Evolutionary conservation across 2,329 filamentous ascomycete genomes (phyloP), one percentile per base, ranked within the genome.

Genomic region (Apiospora aurea): DNA sequence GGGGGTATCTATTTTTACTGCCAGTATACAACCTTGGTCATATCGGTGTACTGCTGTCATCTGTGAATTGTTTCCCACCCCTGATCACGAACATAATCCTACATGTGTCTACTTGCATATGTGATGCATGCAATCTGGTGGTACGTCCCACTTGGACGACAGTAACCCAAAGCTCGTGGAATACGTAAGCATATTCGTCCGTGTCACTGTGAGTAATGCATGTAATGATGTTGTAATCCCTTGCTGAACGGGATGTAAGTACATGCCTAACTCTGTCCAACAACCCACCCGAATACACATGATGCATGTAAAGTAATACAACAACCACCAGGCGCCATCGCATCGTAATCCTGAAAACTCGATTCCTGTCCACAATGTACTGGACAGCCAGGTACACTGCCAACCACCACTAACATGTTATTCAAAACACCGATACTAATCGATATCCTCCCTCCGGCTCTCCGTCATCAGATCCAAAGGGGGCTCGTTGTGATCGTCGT

Each of bases 381-480:
- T 29, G 26, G 26, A 29, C 26, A 29, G 26, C 26, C 3, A 29
- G 1, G 3, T 29, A 2, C 3, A 29, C 26, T 29, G 21, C 6
- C 29, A n/a, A 38, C 16, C 16, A 14, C 34, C 57, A 3, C 34
- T 53, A n/a, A 2, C 18, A 11, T 3, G 10, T 61, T 14, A 64
- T 24, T 24, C 38, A 69, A 67, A 71, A 68, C 67, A 73, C 53
- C 67, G 57, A 34, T n/a, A 72, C 51, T 53, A 74, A 61, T 76
- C 75, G 69, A 75, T 72, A 69, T 70, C 72, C 8, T 71, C 74
- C 26, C 57, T 71, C 21, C 72, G 73, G 21, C 69, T 76, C 74
- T 78, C 77, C n/a, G 75, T 71, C 44, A 79, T 69, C 29, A 78
- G 16, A 14, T 51, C 67, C 11, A 51, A 44, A n/a, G 67, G 67